A percentile compares a stretch with the other conserved stretches of the same genome.
Conservation (phyloP, 352 stramenopile genomes). For the Phytophthora tubulina region DNA sequence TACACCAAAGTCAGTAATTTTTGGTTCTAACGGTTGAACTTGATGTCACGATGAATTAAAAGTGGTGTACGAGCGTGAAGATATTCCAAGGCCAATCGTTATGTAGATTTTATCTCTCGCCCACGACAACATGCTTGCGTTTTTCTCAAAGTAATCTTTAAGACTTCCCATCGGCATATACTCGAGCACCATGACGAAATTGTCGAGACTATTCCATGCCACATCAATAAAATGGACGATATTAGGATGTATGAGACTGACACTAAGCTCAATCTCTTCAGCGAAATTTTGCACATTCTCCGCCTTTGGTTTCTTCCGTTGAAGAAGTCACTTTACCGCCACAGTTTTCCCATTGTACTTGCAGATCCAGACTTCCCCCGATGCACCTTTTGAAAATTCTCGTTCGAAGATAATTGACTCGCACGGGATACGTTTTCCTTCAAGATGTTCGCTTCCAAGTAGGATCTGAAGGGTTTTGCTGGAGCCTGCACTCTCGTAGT, state of each 20-base stretch:
- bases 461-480: neutral
- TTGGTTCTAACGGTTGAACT: neutral
- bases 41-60: constrained; percentile 3
- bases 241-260: constrained; percentile 54
- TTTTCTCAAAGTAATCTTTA: constrained; percentile 24
- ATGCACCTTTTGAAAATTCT: neutral
- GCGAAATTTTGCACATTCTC: constrained; percentile 37
- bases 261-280: constrained; percentile 48
- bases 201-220: constrained; percentile 48
- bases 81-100: neutral
- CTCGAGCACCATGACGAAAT: constrained; percentile 46
- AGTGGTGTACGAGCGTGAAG: neutral
- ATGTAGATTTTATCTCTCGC: neutral
- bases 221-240: constrained; percentile 57
- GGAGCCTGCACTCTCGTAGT: neutral
- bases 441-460: neutral
- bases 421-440: neutral
- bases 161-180: constrained; percentile 29
- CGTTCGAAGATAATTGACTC: neutral
- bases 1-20: neutral
- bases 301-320: constrained; percentile 14
- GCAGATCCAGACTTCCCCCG: constrained; percentile 6
- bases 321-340: neutral
- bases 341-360: neutral
- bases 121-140: neutral